Evolutionary conservation across 108 stramenopile genomes (phyloP).

Genomic region (Nitzschia sp.): DNA sequence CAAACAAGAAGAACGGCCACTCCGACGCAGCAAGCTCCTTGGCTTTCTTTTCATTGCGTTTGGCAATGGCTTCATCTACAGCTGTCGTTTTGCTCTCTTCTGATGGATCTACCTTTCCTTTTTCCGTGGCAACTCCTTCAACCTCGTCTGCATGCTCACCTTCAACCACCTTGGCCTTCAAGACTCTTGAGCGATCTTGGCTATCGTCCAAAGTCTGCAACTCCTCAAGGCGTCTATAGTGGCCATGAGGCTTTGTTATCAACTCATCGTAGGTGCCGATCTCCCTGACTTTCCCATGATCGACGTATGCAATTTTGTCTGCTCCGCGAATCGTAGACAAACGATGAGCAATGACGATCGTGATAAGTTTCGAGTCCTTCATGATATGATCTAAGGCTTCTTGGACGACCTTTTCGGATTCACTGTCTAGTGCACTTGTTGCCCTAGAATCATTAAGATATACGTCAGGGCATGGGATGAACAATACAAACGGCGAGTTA

Average conservation of each 20-base stretch:
- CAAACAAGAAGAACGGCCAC: constrained; percentile 25
- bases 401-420: constrained; percentile 72
- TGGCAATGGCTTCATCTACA: neutral
- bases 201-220: constrained; percentile 34
- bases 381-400: constrained; percentile 71
- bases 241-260: constrained; percentile 38
- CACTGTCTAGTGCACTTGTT: constrained; percentile 67
- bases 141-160: neutral
- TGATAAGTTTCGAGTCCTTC: constrained; percentile 41
- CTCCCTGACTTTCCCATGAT: constrained; percentile 58
- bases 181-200: neutral
- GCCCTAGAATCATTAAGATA: constrained; percentile 32
- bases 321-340: constrained; percentile 76
- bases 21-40: constrained; percentile 35
- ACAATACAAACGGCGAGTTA: neutral
- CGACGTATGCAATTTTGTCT: constrained; percentile 80
- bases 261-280: constrained; percentile 79
- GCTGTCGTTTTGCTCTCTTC: neutral
- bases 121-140: neutral
- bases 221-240: constrained; percentile 45
- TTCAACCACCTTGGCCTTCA: neutral
- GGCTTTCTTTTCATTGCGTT: constrained; percentile 17
- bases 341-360: constrained; percentile 74
- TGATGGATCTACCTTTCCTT: neutral
- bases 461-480: neutral